A percentile compares a stretch with the other conserved stretches of the same genome.
Evolutionary conservation across 1,139 yeast genomes (phyloP).

Genomic region (Arxiozyma slooffiae): DNA sequence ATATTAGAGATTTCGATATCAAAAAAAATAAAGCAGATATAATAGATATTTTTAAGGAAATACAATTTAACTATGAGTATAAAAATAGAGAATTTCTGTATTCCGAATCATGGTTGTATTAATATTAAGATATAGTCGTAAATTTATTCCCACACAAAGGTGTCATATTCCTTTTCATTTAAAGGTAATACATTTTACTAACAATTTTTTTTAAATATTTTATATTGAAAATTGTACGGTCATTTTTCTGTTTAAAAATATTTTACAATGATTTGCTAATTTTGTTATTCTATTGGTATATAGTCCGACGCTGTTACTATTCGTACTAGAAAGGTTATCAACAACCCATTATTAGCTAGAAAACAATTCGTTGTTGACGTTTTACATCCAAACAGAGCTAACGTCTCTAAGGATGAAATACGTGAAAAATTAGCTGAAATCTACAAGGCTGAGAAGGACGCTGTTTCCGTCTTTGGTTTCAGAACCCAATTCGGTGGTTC

Average conservation of each 20-base stretch:
- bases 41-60: too few species aligned
- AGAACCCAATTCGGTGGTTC: conserved; percentile 99
- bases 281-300: neutral
- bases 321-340: conserved; percentile 99
- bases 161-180: neutral
- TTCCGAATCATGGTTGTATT: neutral
- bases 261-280: neutral
- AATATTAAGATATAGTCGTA: neutral
- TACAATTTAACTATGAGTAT: neutral
- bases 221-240: neutral
- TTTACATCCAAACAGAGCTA: conserved; percentile 98
- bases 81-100: too few species aligned
- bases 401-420: conserved; percentile 98
- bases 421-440: conserved; percentile 93
- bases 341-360: conserved; percentile 99
- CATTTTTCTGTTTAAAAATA: neutral
- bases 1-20: neutral
- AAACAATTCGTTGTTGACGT: conserved; percentile 99
- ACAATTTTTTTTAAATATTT: neutral
- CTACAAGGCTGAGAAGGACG: conserved; percentile 97
- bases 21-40: too few species aligned
- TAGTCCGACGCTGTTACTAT: conserved; percentile 92
- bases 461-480: conserved; percentile 98
- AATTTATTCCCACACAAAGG: too few species aligned
- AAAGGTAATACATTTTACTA: neutral